Conservation (phyloP, 306 rosid genomes). For the Spatholobus suberectus region DNA sequence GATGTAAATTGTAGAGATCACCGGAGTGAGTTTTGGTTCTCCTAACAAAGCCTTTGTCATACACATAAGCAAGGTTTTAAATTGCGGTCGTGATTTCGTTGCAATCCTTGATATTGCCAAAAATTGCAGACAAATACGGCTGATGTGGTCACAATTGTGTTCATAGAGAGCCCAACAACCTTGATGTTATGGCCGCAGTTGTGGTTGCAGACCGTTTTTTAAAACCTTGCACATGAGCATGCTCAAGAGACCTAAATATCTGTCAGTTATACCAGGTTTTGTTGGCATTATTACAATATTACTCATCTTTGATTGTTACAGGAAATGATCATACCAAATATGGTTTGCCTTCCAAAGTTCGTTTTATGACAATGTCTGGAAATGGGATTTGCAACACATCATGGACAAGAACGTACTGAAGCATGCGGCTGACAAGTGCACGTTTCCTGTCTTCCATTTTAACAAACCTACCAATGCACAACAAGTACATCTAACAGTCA, state of each 20-base stretch:
- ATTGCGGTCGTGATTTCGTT: background rate
- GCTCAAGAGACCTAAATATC: background rate
- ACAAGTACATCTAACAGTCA: slow-evolving; percentile 29
- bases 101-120: background rate
- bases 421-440: slow-evolving; percentile 83
- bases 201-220: background rate
- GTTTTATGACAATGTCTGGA: slow-evolving; percentile 60
- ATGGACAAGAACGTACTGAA: slow-evolving; percentile 74
- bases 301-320: background rate
- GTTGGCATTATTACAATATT: background rate
- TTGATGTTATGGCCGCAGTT: no score
- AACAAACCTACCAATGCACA: slow-evolving; percentile 58
- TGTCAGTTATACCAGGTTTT: background rate
- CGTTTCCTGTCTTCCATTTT: slow-evolving; percentile 74
- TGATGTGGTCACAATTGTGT: background rate
- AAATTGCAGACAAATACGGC: background rate
- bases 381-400: slow-evolving; percentile 60
- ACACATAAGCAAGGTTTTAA: background rate
- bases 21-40: background rate
- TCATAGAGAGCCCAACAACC: background rate
- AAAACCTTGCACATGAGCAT: background rate
- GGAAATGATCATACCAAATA: slow-evolving; percentile 58
- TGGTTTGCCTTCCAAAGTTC: slow-evolving; percentile 84
- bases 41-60: background rate
- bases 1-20: background rate